A percentile compares a stretch with the other conserved stretches of the same genome.
phyloP scores from a whole-genome alignment of 371 early-diverging fungal species.

The Modicella reniformis region DNA sequence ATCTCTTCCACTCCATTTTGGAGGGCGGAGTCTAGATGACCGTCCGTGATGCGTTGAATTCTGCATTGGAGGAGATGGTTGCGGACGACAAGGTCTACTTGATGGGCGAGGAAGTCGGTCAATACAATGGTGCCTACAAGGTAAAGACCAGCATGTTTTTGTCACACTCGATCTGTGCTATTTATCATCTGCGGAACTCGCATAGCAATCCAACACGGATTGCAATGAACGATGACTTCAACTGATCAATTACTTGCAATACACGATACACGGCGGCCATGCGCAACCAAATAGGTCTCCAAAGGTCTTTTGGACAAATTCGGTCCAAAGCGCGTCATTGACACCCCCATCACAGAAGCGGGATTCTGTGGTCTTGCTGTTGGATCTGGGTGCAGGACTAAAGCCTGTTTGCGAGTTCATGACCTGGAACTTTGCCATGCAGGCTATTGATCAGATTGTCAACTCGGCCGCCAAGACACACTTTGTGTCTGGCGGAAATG shows the following conservation, averaged over 20 bases:
- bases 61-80: constrained; percentile 97
- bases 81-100: constrained; percentile 93
- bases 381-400: constrained; percentile 94
- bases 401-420: constrained; percentile 99
- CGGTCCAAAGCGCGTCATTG: constrained; percentile 96
- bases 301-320: constrained; percentile 98
- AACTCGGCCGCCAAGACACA: constrained; percentile 99
- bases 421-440: constrained; percentile 99
- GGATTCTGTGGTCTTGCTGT: constrained; percentile 99
- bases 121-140: constrained; percentile 99
- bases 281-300: constrained; percentile 85
- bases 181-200: too few species aligned
- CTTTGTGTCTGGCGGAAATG: constrained; percentile 98
- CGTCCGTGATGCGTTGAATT: constrained; percentile 98
- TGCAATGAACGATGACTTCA: too few species aligned
- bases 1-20: constrained; percentile 1
- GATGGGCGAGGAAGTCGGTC: constrained; percentile 98
- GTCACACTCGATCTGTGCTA: too few species aligned
- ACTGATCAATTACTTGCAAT: too few species aligned
- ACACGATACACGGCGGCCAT: too few species aligned
- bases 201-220: too few species aligned
- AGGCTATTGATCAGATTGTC: constrained; percentile 99
- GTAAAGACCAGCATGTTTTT: constrained; percentile 70
- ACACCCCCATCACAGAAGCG: constrained; percentile 99
- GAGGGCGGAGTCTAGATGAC: constrained; percentile 84